Conservation (phyloP, 2,329 filamentous ascomycete species). For the Pestalotiopsis fici region DNA sequence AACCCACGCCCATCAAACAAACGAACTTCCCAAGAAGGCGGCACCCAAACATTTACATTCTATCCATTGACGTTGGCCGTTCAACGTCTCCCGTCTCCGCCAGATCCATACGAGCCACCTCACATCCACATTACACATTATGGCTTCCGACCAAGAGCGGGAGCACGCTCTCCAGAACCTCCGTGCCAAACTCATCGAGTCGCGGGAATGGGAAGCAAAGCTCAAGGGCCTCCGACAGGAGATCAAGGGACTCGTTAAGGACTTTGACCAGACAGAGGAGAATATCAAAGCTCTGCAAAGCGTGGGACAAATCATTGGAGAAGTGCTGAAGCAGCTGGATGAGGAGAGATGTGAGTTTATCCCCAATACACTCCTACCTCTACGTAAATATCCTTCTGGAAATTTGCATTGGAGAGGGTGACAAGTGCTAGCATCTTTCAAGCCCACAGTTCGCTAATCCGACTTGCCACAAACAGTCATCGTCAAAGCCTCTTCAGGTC, state of each 20-base stretch:
- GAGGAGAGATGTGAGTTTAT: slow-evolving; percentile 87
- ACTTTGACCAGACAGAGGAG: slow-evolving; percentile 96
- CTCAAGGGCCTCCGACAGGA: slow-evolving; percentile 91
- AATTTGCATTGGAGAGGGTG: not conserved
- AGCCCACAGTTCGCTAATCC: not conserved
- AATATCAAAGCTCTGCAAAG: slow-evolving; percentile 99
- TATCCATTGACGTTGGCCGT: not conserved
- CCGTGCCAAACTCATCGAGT: slow-evolving; percentile 84
- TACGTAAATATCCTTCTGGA: not conserved
- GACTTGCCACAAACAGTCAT: slow-evolving; percentile 66
- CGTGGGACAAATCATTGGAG: slow-evolving; percentile 98
- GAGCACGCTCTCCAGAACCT: slow-evolving; percentile 75
- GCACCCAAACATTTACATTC: not conserved
- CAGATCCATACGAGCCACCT: not conserved
- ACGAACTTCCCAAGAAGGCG: not conserved
- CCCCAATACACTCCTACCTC: not conserved
- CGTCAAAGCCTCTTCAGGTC: slow-evolving; percentile 96
- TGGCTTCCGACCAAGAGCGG: slow-evolving; percentile 60
- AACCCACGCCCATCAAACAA: not conserved
- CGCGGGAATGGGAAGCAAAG: slow-evolving; percentile 98
- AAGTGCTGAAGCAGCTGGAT: slow-evolving; percentile 97
- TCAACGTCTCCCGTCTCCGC: not conserved
- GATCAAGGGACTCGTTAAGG: slow-evolving; percentile 92
- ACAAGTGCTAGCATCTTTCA: not conserved
- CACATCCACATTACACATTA: slow-evolving; percentile 22